Conservation (phyloP, 495 filamentous ascomycete species). For the Penicillium crystallinum region DNA sequence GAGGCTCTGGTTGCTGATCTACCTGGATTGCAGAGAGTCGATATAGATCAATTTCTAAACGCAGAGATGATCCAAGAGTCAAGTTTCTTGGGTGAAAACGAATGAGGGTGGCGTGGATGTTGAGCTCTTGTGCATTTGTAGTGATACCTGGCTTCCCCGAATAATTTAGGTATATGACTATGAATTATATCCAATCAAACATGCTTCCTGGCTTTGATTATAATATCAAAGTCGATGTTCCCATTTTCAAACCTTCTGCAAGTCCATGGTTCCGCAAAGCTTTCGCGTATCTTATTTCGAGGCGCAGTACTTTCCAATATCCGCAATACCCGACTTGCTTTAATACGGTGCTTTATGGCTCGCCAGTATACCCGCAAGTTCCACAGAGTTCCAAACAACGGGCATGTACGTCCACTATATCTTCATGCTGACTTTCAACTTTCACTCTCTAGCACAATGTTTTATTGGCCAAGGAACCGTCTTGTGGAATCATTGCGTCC, state of each 20-base stretch:
- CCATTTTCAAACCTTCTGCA: too few relatives aligned
- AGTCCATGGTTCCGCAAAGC: background rate
- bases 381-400: background rate
- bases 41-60: slow-evolving; percentile 32
- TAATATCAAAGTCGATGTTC: too few relatives aligned
- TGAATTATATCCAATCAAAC: too few relatives aligned
- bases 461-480: background rate
- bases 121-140: background rate
- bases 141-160: background rate
- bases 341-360: background rate
- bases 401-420: too few relatives aligned
- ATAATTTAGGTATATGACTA: too few relatives aligned
- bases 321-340: background rate
- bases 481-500: background rate
- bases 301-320: background rate
- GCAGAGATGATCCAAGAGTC: slow-evolving; percentile 23
- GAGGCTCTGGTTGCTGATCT: slow-evolving; percentile 37
- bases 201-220: too few relatives aligned
- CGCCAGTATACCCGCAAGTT: background rate
- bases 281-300: background rate
- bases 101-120: background rate
- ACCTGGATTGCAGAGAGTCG: slow-evolving; percentile 30
- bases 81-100: slow-evolving; percentile 5
- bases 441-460: too few relatives aligned
- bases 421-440: too few relatives aligned